Evolutionary conservation across 140 eudicot species (phyloP).

Genomic region (Anethum foeniculum): DNA sequence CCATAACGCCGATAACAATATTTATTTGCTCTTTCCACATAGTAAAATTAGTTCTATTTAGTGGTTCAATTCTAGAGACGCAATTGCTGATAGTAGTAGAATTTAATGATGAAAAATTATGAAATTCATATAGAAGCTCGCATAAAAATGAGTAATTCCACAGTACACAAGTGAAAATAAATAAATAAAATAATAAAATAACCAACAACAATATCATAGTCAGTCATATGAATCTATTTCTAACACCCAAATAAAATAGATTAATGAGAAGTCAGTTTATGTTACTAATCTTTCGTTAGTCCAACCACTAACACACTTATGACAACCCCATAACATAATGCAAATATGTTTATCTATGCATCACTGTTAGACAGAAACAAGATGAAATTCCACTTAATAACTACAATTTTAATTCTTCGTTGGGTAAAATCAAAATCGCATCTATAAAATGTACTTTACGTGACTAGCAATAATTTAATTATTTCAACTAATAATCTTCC

Average conservation of each 20-base stretch:
- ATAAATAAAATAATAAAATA: too few species aligned
- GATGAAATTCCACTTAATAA: too few species aligned
- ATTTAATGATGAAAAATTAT: neutral
- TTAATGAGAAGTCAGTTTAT: neutral
- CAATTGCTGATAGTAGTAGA: neutral
- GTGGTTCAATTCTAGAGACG: neutral
- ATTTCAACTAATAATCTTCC: neutral
- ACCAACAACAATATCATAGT: neutral
- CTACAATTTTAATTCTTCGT: too few species aligned
- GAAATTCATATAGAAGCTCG: neutral
- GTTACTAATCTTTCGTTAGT: neutral
- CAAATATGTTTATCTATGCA: neutral
- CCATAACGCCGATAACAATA: neutral
- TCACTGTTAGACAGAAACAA: neutral
- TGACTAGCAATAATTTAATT: neutral
- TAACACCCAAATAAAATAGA: neutral
- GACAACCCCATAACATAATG: neutral
- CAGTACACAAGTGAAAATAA: neutral
- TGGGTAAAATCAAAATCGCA: neutral
- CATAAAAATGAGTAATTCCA: too few species aligned
- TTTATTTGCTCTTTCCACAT: neutral
- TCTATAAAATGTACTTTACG: neutral
- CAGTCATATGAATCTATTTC: neutral
- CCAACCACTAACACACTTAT: neutral
- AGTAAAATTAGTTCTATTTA: neutral